Percentiles rank a stretch among this genome's conserved stretches.
phyloP scores from a whole-genome alignment of 331 rosid species.

The Prunus yedoensis region DNA sequence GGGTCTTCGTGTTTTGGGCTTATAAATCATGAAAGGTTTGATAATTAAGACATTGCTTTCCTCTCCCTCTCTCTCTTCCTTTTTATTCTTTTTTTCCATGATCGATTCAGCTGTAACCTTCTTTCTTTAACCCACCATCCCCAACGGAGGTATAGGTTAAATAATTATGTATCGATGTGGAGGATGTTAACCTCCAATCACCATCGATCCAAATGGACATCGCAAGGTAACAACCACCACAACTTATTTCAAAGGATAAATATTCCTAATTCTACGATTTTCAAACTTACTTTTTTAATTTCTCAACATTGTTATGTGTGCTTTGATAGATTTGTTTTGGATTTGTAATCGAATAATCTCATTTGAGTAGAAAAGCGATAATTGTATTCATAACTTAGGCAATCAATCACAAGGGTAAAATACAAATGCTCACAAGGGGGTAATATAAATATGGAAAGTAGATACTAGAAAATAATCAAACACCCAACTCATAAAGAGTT shows the following conservation, averaged over 20 bases:
- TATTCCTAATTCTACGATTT: neutral
- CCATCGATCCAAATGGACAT: neutral
- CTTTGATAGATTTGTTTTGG: neutral
- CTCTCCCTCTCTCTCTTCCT: conserved; percentile 5
- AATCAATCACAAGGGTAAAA: no score
- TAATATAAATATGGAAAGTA: no score
- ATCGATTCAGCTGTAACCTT: conserved; percentile 1
- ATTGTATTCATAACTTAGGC: no score
- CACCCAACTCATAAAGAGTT: no score
- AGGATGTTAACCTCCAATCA: conserved; percentile 1
- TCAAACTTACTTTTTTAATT: neutral
- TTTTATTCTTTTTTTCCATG: conserved; percentile 8
- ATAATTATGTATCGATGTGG: neutral
- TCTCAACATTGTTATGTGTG: neutral
- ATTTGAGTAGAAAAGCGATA: no score
- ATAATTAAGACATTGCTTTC: conserved; percentile 14
- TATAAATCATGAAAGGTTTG: conserved; percentile 1
- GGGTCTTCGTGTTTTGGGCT: neutral
- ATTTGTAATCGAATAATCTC: neutral
- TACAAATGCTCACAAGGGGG: no score
- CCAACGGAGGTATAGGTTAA: neutral
- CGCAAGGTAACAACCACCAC: neutral
- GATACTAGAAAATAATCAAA: no score
- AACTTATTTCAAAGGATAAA: neutral
- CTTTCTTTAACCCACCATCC: conserved; percentile 1